Conservation (phyloP, 1,139 yeast species). For the Zygosaccharomyces pseudobailii region DNA sequence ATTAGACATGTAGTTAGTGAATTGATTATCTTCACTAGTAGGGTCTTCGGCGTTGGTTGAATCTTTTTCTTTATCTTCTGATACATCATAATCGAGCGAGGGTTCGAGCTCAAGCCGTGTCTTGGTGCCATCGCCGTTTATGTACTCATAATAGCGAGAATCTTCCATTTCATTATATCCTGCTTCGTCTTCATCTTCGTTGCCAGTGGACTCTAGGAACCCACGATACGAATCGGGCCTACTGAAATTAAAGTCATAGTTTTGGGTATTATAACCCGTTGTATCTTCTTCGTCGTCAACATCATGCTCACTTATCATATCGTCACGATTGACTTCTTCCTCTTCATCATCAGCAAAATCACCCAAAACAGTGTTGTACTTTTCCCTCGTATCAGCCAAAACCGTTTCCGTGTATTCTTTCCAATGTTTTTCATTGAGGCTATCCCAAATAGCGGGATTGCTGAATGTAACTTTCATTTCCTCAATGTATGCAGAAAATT, state of each 20-base stretch:
- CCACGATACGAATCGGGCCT: conserved; percentile 17
- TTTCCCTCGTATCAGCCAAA: conserved; percentile 83
- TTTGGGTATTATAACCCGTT: conserved; percentile 13
- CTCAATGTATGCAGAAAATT: conserved; percentile 50
- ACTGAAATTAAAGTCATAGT: conserved; percentile 13
- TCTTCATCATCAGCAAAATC: conserved; percentile 45
- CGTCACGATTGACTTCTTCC: conserved; percentile 21
- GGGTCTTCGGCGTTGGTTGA: conserved; percentile 22
- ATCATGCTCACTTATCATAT: conserved; percentile 11
- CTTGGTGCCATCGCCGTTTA: conserved; percentile 37
- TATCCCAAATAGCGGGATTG: conserved; percentile 26
- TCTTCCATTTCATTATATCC: conserved; percentile 28
- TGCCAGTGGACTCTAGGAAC: conserved; percentile 21
- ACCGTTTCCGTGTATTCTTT: conserved; percentile 77
- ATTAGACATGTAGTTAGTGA: conserved; percentile 79
- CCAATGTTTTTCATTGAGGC: conserved; percentile 59
- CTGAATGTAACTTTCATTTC: conserved; percentile 35
- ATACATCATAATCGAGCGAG: conserved; percentile 15
- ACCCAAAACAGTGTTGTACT: conserved; percentile 92
- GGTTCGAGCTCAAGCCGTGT: conserved; percentile 19
- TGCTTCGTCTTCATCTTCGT: conserved; percentile 29
- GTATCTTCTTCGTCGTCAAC: conserved; percentile 19
- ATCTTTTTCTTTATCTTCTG: conserved; percentile 28
- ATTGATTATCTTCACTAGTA: conserved; percentile 43
- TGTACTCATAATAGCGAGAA: conserved; percentile 37